phyloP scores from a whole-genome alignment of 495 filamentous ascomycete species.

The Penicillium canariense region DNA sequence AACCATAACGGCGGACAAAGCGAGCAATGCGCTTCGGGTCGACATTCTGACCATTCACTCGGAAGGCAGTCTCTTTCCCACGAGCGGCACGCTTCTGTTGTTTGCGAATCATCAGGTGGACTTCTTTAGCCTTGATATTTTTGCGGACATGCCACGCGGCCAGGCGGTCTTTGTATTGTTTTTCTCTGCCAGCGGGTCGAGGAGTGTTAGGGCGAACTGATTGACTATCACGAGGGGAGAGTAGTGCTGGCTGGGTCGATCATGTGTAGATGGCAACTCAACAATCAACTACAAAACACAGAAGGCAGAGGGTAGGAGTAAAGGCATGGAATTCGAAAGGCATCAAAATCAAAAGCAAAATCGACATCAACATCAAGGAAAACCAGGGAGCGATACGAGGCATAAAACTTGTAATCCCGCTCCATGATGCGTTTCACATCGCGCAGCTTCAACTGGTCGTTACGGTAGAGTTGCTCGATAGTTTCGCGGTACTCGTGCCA shows the following conservation, averaged over 20 bases:
- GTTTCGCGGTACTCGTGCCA: slow-evolving; percentile 42
- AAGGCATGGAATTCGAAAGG: too few species aligned
- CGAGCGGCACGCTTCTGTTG: slow-evolving; percentile 42
- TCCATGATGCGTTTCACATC: slow-evolving; percentile 47
- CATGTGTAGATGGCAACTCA: not conserved
- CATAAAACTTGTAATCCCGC: slow-evolving; percentile 40
- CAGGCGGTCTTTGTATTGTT: slow-evolving; percentile 48
- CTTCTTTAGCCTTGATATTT: slow-evolving; percentile 45
- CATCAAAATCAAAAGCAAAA: slow-evolving; percentile 6
- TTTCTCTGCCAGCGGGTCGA: slow-evolving; percentile 33
- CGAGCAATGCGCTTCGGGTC: slow-evolving; percentile 41
- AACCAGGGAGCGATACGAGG: slow-evolving; percentile 35
- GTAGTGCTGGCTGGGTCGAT: too few species aligned
- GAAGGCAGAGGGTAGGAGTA: too few species aligned
- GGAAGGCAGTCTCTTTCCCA: slow-evolving; percentile 45
- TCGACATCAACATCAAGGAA: slow-evolving; percentile 13
- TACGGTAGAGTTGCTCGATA: slow-evolving; percentile 43
- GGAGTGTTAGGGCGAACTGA: not conserved
- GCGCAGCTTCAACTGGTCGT: slow-evolving; percentile 41
- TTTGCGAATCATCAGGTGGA: slow-evolving; percentile 44
- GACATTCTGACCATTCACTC: slow-evolving; percentile 37
- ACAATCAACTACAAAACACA: too few species aligned
- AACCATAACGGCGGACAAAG: slow-evolving; percentile 38
- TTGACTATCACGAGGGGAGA: too few species aligned
- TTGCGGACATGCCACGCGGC: slow-evolving; percentile 45